Conservation (phyloP, 805 yeast species). For the Candida ovalis region DNA sequence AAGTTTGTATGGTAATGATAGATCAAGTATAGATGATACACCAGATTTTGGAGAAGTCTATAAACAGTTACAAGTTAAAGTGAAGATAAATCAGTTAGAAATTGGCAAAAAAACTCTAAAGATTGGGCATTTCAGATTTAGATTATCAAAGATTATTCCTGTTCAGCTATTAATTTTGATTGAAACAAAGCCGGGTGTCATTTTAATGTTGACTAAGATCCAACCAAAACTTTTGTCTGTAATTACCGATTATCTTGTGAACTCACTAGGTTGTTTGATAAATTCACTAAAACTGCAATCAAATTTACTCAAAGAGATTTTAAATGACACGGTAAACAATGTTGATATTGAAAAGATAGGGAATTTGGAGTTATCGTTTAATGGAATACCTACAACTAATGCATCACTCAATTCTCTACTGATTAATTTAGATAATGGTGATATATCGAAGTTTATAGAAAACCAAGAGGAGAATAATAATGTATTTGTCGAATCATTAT, state of each 20-base stretch:
- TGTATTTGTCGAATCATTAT: slow-evolving; percentile 17
- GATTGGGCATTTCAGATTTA: slow-evolving; percentile 30
- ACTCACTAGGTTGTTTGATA: slow-evolving; percentile 21
- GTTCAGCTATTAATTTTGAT: slow-evolving; percentile 27
- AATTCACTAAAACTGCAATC: slow-evolving; percentile 13
- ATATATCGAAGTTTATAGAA: slow-evolving; percentile 18
- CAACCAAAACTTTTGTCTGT: slow-evolving; percentile 20
- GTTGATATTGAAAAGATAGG: slow-evolving; percentile 7
- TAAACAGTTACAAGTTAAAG: slow-evolving; percentile 19
- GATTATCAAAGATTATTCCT: slow-evolving; percentile 23
- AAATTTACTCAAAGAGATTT: slow-evolving; percentile 9
- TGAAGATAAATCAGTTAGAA: slow-evolving; percentile 21
- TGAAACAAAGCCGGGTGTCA: slow-evolving; percentile 18
- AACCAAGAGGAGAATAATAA: background rate
- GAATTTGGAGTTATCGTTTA: slow-evolving; percentile 17
- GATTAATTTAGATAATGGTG: slow-evolving; percentile 21
- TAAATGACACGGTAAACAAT: slow-evolving; percentile 10
- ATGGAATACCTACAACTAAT: slow-evolving; percentile 17
- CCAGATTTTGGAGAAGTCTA: slow-evolving; percentile 23
- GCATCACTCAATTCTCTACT: slow-evolving; percentile 20
- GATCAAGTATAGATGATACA: slow-evolving; percentile 15
- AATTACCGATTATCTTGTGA: slow-evolving; percentile 19
- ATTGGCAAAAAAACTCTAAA: slow-evolving; percentile 4
- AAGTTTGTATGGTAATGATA: slow-evolving; percentile 19
- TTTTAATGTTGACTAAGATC: slow-evolving; percentile 18